Percentiles rank a stretch among this genome's conserved stretches.
These are phyloP conservation scores for Clohesyomyces aquaticus DNA, from an alignment of 495 filamentous ascomycete species.

Conservation along the genomic window DNA sequence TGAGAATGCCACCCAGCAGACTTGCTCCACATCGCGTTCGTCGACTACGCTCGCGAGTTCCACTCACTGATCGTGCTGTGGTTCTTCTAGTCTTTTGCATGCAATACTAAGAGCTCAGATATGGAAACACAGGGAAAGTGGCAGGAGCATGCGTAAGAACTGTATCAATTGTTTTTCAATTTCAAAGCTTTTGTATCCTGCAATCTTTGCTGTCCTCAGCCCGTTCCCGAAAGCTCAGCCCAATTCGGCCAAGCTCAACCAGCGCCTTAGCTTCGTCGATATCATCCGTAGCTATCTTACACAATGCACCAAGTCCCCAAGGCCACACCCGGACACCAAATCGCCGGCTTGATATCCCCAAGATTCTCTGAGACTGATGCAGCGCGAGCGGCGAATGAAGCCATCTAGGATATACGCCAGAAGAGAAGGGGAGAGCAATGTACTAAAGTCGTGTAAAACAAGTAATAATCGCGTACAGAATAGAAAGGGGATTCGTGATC, in stretches of 20 bases:
- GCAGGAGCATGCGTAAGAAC: not conserved
- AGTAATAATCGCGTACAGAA: not conserved
- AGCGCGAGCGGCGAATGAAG: constrained; percentile 31
- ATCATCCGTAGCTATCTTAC: constrained; percentile 32
- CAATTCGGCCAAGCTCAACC: constrained; percentile 31
- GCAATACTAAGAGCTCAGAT: not conserved
- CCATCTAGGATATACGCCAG: constrained; percentile 32
- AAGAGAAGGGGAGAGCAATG: constrained; percentile 23
- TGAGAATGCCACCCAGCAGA: not conserved
- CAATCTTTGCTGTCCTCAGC: not conserved
- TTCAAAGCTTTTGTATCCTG: constrained; percentile 30
- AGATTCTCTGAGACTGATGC: constrained; percentile 12
- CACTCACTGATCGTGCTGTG: too few relatives aligned
- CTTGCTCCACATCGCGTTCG: not conserved
- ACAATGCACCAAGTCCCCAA: constrained; percentile 5
- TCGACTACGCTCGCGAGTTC: too few relatives aligned
- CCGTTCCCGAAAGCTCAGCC: not conserved
- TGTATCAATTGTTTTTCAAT: constrained; percentile 40
- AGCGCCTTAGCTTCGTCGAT: constrained; percentile 28
- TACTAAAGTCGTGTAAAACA: constrained; percentile 17
- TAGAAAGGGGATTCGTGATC: constrained; percentile 27
- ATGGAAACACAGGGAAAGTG: not conserved
- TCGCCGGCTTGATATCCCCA: constrained; percentile 16
- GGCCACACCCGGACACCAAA: constrained; percentile 17
- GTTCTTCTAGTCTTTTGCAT: not conserved